Evolutionary conservation across 495 filamentous ascomycete species (phyloP).

Genomic region (Aspergillus diversus): DNA sequence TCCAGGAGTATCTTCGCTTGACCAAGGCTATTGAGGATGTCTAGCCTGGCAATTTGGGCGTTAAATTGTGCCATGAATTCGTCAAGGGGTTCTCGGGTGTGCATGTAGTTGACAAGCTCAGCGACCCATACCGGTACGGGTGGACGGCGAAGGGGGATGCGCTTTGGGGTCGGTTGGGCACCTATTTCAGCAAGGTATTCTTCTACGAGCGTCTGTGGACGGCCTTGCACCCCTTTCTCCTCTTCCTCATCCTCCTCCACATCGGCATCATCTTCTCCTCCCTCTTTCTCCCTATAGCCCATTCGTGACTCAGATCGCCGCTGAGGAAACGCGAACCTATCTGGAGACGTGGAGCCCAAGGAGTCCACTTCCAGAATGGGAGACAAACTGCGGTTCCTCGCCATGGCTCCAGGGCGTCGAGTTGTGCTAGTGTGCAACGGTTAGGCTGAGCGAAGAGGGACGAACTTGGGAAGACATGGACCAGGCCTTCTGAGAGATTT

Average conservation of each 20-base stretch:
- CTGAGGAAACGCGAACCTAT: too few relatives aligned
- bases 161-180: background rate
- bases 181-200: background rate
- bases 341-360: too few relatives aligned
- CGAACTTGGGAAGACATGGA: background rate
- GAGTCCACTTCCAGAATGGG: too few relatives aligned
- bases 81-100: background rate
- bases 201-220: background rate
- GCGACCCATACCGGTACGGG: background rate
- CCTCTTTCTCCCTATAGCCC: background rate
- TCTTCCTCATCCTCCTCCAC: background rate
- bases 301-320: too few relatives aligned
- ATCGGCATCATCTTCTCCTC: background rate
- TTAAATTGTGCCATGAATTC: background rate
- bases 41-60: background rate
- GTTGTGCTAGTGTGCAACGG: too few relatives aligned
- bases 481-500: background rate
- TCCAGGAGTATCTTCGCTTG: background rate
- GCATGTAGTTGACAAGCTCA: background rate
- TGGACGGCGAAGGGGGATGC: background rate
- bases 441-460: background rate
- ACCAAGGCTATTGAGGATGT: background rate
- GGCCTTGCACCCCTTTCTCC: background rate
- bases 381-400: too few relatives aligned
- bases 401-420: too few relatives aligned